Evolutionary conservation across 1,139 yeast genomes (phyloP), one percentile per base, ranked within the genome.

Genomic region (Saccharomyces hybrid): DNA sequence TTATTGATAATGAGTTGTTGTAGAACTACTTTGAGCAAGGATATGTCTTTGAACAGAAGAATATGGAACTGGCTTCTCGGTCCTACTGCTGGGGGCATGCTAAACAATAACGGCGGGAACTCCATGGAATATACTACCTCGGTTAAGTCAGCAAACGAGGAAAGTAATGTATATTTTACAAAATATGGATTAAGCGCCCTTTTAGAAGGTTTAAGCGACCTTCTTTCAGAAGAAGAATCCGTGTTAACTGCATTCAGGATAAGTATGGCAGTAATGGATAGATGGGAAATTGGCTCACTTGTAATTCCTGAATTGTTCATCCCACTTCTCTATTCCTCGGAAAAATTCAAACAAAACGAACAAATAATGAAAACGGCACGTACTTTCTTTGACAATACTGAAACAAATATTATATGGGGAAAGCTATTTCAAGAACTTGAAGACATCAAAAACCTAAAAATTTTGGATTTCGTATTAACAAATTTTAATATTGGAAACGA

Each of bases 11-110:
- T 82, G 69, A 75, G 84, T 6, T 87, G 93, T 34, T 78, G 88
- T 49, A 71, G 76, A 11, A 82, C 91, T 0, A 85, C 95, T 1
- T 73, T 90, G 52, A 81, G 85, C 48, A 84, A 84, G 62, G 99
- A 93, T 69, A 89, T 93, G 96, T 88, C 97, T 19, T 77, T 93
- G 58, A 95, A 93, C 67, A 77, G 98, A 69, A 78, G 99, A 61
- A 75, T 93, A 29, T 91, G 98, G 97, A 84, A 79, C 60, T 91
- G 97, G 95, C 73, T 93, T 8, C 71, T 91, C 48, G 98, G 98
- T 0, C 95, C 97, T 9, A 47, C 59, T 3, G 50, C 57, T 8
- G 41, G 58, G n/a, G 42, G 46, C 13, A 42, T 31, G 48, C 41
- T 46, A 16, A 50, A 41, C n/a, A 52, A 55, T 14, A 52, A 32